phyloP scores from a whole-genome alignment of 2,329 filamentous ascomycete genomes.

The Lasiodiplodia hormozganensis region DNA sequence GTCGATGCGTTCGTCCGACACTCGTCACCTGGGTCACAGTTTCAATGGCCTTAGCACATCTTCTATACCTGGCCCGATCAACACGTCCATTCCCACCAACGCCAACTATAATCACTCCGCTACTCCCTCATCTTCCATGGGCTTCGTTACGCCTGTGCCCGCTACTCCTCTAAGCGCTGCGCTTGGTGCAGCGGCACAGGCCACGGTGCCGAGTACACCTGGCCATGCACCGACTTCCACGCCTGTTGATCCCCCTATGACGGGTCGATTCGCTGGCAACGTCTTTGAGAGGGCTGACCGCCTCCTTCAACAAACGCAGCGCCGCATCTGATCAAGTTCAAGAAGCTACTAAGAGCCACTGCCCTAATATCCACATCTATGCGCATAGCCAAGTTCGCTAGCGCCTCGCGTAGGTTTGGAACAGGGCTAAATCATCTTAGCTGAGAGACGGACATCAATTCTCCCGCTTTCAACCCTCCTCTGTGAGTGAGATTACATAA shows the following conservation, averaged over 20 bases:
- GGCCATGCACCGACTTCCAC: constrained; percentile 38
- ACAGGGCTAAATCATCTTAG: neutral
- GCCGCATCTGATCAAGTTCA: constrained; percentile 16
- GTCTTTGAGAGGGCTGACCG: constrained; percentile 47
- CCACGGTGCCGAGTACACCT: constrained; percentile 79
- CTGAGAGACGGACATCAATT: no score
- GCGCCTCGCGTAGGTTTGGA: neutral
- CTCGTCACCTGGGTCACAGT: constrained; percentile 20
- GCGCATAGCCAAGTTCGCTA: neutral
- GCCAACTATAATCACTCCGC: constrained; percentile 39
- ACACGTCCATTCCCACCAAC: constrained; percentile 43
- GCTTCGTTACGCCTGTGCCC: constrained; percentile 67
- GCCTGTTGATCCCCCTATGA: constrained; percentile 35
- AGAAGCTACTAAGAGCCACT: neutral
- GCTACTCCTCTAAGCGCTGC: constrained; percentile 91
- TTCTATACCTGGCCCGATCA: constrained; percentile 45
- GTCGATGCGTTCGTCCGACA: constrained; percentile 16
- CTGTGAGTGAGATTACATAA: neutral
- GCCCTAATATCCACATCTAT: neutral
- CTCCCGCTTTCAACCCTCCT: neutral
- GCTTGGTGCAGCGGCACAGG: constrained; percentile 86
- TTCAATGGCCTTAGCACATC: constrained; percentile 24
- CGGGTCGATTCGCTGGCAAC: constrained; percentile 34
- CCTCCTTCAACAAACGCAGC: constrained; percentile 39
- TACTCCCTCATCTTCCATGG: constrained; percentile 38